Percentiles rank a stretch among this genome's conserved stretches.
These are phyloP conservation scores for Pouteria glomerata DNA, from an alignment of 148 eudicot genomes.

Conservation along the genomic window DNA sequence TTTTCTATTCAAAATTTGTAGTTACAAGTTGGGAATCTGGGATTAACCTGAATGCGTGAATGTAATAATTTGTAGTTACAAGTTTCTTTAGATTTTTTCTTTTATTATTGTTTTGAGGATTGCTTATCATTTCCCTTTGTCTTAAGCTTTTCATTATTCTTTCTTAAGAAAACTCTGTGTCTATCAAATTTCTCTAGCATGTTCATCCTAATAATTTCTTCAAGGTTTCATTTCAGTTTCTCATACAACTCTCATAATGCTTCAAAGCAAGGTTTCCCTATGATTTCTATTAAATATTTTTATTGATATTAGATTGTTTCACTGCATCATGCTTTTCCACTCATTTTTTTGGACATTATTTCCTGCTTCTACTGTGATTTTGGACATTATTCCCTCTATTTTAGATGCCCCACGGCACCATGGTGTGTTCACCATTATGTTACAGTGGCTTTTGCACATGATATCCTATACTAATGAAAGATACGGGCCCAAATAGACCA, in stretches of 20 bases:
- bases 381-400: background rate
- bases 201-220: too few relatives aligned
- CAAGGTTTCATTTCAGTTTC: too few relatives aligned
- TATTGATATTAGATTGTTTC: background rate
- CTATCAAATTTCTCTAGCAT: background rate
- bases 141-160: too few relatives aligned
- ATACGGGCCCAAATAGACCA: background rate
- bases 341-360: background rate
- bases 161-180: too few relatives aligned
- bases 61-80: too few relatives aligned
- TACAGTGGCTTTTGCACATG: background rate
- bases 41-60: background rate
- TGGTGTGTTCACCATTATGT: too few relatives aligned
- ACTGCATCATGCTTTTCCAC: background rate
- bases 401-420: background rate
- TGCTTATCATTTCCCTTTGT: too few relatives aligned
- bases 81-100: too few relatives aligned
- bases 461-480: background rate
- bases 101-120: too few relatives aligned
- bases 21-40: background rate
- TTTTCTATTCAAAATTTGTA: background rate
- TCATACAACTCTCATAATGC: background rate
- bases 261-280: background rate
- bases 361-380: background rate
- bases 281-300: background rate